phyloP scores from a whole-genome alignment of 208 protist species.

The Spironucleus salmonicida region DNA sequence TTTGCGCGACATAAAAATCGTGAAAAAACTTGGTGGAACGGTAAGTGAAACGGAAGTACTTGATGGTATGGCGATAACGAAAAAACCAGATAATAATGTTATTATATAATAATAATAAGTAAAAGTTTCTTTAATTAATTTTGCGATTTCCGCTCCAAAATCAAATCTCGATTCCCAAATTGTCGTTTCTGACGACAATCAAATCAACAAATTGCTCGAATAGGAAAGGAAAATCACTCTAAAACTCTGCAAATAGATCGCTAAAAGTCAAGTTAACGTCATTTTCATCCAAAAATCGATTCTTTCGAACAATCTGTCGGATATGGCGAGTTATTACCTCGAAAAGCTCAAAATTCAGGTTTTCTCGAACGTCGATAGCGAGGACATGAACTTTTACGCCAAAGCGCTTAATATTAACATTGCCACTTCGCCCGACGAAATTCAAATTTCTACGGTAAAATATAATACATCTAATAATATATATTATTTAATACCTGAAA shows the following conservation, averaged over 20 bases:
- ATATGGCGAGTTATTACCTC: constrained; percentile 89
- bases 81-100: not conserved
- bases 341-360: constrained; percentile 91
- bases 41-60: constrained; percentile 92
- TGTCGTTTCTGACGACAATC: constrained; percentile 60
- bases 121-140: constrained; percentile 97
- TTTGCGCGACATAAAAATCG: constrained; percentile 77
- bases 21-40: constrained; percentile 69
- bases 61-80: constrained; percentile 40
- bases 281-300: constrained; percentile 97
- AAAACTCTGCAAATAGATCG: constrained; percentile 84
- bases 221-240: constrained; percentile 92
- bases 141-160: constrained; percentile 93
- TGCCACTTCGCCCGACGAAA: constrained; percentile 75
- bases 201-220: constrained; percentile 83
- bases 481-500: constrained; percentile 16
- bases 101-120: constrained; percentile 69
- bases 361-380: constrained; percentile 90
- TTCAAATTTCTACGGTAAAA: constrained; percentile 70
- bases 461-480: not conserved
- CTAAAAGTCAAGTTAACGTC: constrained; percentile 89
- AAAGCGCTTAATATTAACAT: too few relatives aligned
- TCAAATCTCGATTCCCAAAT: constrained; percentile 84
- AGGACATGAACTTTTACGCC: constrained; percentile 94
- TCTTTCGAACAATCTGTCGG: constrained; percentile 78